Evolutionary conservation across 805 yeast species (phyloP).

Genomic region (Candida sanyiensis): DNA sequence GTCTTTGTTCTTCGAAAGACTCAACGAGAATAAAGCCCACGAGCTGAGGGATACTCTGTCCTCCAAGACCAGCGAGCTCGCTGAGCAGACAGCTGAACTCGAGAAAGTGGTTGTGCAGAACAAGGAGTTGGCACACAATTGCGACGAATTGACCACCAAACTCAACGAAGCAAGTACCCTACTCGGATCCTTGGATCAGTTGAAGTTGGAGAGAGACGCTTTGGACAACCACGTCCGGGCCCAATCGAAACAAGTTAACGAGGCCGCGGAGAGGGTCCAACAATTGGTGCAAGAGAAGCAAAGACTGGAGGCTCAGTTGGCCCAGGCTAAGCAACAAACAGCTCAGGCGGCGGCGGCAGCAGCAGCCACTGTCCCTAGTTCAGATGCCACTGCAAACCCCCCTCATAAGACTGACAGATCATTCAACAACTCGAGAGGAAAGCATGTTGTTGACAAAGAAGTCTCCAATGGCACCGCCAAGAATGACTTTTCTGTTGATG

Average conservation of each 20-base stretch:
- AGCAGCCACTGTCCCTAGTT: not conserved
- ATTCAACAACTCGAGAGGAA: not conserved
- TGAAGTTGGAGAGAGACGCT: constrained; percentile 1
- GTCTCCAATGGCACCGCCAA: no score
- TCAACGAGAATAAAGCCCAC: constrained; percentile 8
- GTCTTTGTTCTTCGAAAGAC: constrained; percentile 24
- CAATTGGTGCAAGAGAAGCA: constrained; percentile 5
- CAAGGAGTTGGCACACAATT: constrained; percentile 5
- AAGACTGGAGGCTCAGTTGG: constrained; percentile 3
- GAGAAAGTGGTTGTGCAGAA: constrained; percentile 6
- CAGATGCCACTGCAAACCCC: not conserved
- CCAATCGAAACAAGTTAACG: constrained; percentile 6
- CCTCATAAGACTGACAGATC: not conserved
- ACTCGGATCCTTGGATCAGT: constrained; percentile 3
- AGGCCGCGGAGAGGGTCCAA: constrained; percentile 8
- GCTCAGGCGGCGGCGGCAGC: not conserved
- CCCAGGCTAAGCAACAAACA: constrained; percentile 1
- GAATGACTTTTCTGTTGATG: constrained; percentile 17
- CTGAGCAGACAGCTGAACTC: constrained; percentile 2
- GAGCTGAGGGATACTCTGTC: constrained; percentile 3
- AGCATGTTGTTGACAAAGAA: no score
- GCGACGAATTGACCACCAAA: constrained; percentile 4
- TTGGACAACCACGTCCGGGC: constrained; percentile 5
- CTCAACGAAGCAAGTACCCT: not conserved
- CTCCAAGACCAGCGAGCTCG: constrained; percentile 1